These are phyloP conservation scores for Wickerhamomyces silvicola DNA, from an alignment of 805 yeast species.

Conservation along the genomic window DNA sequence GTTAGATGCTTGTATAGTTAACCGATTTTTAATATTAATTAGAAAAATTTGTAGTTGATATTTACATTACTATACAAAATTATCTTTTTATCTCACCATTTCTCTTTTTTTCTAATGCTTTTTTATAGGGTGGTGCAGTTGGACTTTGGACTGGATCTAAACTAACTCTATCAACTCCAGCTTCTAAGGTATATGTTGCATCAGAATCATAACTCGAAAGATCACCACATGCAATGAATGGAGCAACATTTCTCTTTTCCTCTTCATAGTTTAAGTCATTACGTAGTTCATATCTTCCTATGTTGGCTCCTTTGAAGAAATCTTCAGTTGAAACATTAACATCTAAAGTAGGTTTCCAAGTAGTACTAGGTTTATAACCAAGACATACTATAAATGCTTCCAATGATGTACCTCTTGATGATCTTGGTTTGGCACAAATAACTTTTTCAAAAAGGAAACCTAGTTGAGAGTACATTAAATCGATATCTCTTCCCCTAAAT, in stretches of 20 bases:
- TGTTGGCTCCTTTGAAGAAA: conserved; percentile 59
- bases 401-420: conserved; percentile 89
- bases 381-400: conserved; percentile 93
- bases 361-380: conserved; percentile 75
- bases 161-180: conserved; percentile 34
- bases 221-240: conserved; percentile 96
- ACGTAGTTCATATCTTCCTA: conserved; percentile 46
- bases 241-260: conserved; percentile 75
- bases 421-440: conserved; percentile 92
- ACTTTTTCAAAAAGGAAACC: conserved; percentile 81
- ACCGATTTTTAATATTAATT: no score
- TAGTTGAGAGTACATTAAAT: conserved; percentile 85
- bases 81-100: conserved; percentile 48
- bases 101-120: conserved; percentile 82
- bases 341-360: conserved; percentile 71
- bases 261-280: conserved; percentile 39
- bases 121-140: conserved; percentile 94
- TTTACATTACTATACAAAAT: neutral
- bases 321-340: conserved; percentile 66
- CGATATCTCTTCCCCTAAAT: conserved; percentile 94
- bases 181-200: conserved; percentile 66
- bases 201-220: conserved; percentile 85
- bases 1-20: no score
- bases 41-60: no score
- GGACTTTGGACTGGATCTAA: conserved; percentile 93